Conservation (phyloP, 2,329 filamentous ascomycete genomes). For the Fusarium newnesense region DNA sequence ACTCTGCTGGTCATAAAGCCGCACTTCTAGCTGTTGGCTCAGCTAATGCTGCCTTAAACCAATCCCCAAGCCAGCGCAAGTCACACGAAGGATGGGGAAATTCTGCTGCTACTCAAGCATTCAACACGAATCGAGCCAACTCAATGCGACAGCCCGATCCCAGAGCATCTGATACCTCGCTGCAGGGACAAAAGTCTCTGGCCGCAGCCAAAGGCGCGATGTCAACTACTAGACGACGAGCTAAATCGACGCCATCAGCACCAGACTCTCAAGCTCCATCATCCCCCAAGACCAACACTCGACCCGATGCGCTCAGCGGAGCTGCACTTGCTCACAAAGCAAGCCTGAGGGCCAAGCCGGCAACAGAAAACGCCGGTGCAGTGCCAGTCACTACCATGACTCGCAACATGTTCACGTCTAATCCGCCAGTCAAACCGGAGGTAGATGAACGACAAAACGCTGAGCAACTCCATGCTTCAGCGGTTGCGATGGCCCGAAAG, state of each 20-base stretch:
- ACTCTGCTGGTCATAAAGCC: conserved; percentile 76
- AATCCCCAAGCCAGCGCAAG: conserved; percentile 28
- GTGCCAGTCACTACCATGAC: conserved; percentile 74
- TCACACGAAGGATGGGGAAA: conserved; percentile 63
- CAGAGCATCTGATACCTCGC: conserved; percentile 47
- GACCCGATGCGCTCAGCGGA: conserved; percentile 76
- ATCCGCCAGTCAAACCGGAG: conserved; percentile 77
- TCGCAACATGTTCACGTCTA: conserved; percentile 80
- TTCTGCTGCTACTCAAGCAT: conserved; percentile 77
- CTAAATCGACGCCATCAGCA: conserved; percentile 69
- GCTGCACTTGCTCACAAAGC: conserved; percentile 74
- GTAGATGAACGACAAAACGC: conserved; percentile 77
- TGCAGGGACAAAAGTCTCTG: conserved; percentile 73
- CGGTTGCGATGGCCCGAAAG: conserved; percentile 87
- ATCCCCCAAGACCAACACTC: conserved; percentile 54
- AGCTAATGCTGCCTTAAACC: conserved; percentile 47
- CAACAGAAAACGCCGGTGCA: conserved; percentile 71
- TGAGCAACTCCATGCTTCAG: conserved; percentile 81
- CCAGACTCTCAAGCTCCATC: conserved; percentile 29
- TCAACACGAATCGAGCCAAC: conserved; percentile 53
- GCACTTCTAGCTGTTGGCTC: conserved; percentile 71
- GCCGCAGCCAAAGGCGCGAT: conserved; percentile 83
- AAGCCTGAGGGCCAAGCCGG: conserved; percentile 55
- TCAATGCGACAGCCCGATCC: conserved; percentile 40
- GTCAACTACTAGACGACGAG: conserved; percentile 67